Evolutionary conservation across 306 rosid species (phyloP).

Genomic region (Lagenaria siceraria): DNA sequence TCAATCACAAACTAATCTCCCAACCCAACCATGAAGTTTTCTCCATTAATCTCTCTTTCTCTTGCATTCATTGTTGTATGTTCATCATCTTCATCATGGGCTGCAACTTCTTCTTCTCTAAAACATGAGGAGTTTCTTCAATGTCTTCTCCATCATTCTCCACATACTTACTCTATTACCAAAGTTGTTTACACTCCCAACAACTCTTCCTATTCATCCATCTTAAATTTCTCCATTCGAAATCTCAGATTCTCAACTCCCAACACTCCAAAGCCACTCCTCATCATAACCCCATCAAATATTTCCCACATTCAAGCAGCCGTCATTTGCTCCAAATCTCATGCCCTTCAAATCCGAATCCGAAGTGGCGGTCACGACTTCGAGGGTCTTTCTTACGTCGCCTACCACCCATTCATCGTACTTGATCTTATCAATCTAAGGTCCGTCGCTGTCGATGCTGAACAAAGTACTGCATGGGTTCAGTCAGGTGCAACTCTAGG

Average conservation of each 20-base stretch:
- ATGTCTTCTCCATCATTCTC: neutral
- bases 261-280: neutral
- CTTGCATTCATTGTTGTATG: neutral
- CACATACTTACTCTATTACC: neutral
- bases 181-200: neutral
- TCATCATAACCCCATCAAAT: neutral
- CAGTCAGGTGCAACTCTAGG: neutral
- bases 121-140: neutral
- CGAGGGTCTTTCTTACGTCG: neutral
- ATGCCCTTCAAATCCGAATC: constrained; percentile 1
- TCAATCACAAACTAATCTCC: neutral
- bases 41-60: neutral
- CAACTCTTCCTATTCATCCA: neutral
- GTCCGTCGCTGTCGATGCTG: neutral
- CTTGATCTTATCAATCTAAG: neutral
- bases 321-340: neutral
- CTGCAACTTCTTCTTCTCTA: neutral
- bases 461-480: neutral
- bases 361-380: neutral
- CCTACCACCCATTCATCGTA: neutral
- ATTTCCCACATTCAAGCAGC: neutral
- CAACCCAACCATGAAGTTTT: neutral
- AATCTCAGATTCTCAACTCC: neutral
- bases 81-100: neutral
- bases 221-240: neutral